phyloP scores from a whole-genome alignment of 2,329 filamentous ascomycete genomes.

The Exophiala lecanii-corni region DNA sequence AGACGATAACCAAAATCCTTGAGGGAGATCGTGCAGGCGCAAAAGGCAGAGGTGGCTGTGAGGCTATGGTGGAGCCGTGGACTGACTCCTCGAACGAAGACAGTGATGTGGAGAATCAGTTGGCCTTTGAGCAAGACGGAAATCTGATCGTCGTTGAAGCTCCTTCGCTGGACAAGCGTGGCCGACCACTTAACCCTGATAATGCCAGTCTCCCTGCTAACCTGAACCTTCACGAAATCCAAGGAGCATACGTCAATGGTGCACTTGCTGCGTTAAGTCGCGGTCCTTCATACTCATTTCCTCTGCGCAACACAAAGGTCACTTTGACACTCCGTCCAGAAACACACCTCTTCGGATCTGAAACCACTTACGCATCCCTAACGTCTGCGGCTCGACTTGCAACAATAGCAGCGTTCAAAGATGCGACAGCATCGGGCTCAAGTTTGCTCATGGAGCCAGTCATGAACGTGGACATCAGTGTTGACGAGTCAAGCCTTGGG shows the following conservation, averaged over 20 bases:
- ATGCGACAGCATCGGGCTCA: constrained; percentile 50
- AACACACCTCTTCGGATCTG: constrained; percentile 60
- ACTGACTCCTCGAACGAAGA: constrained; percentile 26
- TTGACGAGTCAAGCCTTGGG: constrained; percentile 76
- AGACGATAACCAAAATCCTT: constrained; percentile 58
- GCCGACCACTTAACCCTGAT: constrained; percentile 37
- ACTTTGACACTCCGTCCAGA: constrained; percentile 63
- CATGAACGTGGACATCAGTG: constrained; percentile 82
- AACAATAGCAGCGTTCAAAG: constrained; percentile 64
- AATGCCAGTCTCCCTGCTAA: constrained; percentile 51
- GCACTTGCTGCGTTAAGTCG: constrained; percentile 77
- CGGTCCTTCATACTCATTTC: constrained; percentile 74
- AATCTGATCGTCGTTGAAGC: constrained; percentile 62
- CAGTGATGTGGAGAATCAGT: constrained; percentile 20
- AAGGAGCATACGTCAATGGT: constrained; percentile 66
- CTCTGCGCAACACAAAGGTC: constrained; percentile 71
- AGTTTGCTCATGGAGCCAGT: constrained; percentile 84
- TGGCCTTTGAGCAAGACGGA: constrained; percentile 53
- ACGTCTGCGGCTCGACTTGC: constrained; percentile 65
- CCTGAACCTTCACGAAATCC: constrained; percentile 46
- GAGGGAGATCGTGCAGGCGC: constrained; percentile 79
- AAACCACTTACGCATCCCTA: constrained; percentile 62
- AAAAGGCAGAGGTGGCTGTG: constrained; percentile 70
- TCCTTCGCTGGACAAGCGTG: constrained; percentile 42
- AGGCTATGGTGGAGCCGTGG: constrained; percentile 61